Conservation (phyloP, 352 stramenopile species). For the Phytophthora tentaculata region DNA sequence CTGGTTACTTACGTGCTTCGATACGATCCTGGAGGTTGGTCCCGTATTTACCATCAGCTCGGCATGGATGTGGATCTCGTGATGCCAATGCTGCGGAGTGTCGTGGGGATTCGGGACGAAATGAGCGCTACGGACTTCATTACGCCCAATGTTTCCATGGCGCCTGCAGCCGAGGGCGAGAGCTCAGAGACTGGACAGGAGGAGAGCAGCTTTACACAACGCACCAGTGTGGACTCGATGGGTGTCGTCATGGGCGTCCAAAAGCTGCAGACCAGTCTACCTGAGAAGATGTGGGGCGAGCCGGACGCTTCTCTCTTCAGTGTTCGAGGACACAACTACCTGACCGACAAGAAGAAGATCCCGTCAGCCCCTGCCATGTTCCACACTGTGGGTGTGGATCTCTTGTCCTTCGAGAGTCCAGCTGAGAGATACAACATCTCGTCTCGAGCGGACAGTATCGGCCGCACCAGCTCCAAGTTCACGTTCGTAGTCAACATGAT, state of each 20-base stretch:
- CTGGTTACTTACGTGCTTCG: constrained; percentile 85
- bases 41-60: constrained; percentile 86
- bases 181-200: constrained; percentile 23
- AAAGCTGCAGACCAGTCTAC: constrained; percentile 71
- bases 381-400: constrained; percentile 81
- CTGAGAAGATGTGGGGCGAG: constrained; percentile 87
- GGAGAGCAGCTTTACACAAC: constrained; percentile 23
- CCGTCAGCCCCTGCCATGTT: constrained; percentile 74
- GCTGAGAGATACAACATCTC: constrained; percentile 84
- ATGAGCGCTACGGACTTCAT: constrained; percentile 87
- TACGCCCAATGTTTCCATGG: constrained; percentile 83
- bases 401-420: constrained; percentile 78
- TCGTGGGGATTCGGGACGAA: constrained; percentile 88
- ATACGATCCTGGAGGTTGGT: constrained; percentile 84
- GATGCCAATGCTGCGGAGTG: constrained; percentile 85
- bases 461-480: constrained; percentile 76
- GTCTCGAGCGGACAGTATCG: constrained; percentile 72
- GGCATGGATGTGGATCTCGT: constrained; percentile 89
- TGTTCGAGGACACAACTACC: constrained; percentile 90
- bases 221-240: constrained; percentile 65
- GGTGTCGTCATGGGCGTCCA: constrained; percentile 71
- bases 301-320: constrained; percentile 82
- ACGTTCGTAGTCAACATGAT: constrained; percentile 93
- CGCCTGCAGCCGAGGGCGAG: constrained; percentile 18
- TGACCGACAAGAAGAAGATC: constrained; percentile 90